A percentile compares a stretch with the other conserved stretches of the same genome.
phyloP scores from a whole-genome alignment of 2,329 filamentous ascomycete genomes.

The Colletotrichum acutatum region DNA sequence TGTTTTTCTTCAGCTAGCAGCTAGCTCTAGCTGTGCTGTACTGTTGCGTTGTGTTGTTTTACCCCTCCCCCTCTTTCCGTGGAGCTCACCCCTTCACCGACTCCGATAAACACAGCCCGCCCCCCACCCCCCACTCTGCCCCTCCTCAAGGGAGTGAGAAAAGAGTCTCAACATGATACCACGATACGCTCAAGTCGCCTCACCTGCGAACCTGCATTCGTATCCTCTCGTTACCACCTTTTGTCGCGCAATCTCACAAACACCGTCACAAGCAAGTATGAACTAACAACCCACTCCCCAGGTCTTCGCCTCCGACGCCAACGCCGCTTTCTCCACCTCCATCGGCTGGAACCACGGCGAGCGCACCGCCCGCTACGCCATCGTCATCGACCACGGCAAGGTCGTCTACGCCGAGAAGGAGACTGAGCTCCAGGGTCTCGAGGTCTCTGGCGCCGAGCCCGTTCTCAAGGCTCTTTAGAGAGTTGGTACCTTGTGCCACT shows the following conservation, averaged over 20 bases:
- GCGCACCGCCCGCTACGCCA: conserved; percentile 81
- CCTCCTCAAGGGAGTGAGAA: background rate
- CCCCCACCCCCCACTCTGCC: conserved; percentile 28
- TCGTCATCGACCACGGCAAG: conserved; percentile 86
- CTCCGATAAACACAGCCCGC: conserved; percentile 17
- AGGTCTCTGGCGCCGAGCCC: conserved; percentile 63
- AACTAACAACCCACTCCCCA: conserved; percentile 40
- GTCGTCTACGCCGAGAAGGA: conserved; percentile 84
- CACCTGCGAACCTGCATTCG: background rate
- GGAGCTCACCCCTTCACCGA: conserved; percentile 26
- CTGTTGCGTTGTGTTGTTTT: background rate
- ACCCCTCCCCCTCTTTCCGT: conserved; percentile 9
- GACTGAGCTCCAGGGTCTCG: conserved; percentile 57
- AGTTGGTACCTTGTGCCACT: background rate
- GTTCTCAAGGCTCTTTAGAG: conserved; percentile 63
- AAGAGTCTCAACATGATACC: conserved; percentile 16
- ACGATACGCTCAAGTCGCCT: background rate
- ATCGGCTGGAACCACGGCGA: conserved; percentile 82
- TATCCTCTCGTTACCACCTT: background rate
- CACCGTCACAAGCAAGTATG: background rate
- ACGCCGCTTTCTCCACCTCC: conserved; percentile 78
- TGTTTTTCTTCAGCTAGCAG: background rate
- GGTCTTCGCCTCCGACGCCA: conserved; percentile 81
- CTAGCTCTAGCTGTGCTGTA: background rate
- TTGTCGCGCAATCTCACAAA: background rate